Evolutionary conservation across 441 rosid species (phyloP), one percentile per base, ranked within the genome.

Genomic region (Pelargonium myrrhifolium): DNA sequence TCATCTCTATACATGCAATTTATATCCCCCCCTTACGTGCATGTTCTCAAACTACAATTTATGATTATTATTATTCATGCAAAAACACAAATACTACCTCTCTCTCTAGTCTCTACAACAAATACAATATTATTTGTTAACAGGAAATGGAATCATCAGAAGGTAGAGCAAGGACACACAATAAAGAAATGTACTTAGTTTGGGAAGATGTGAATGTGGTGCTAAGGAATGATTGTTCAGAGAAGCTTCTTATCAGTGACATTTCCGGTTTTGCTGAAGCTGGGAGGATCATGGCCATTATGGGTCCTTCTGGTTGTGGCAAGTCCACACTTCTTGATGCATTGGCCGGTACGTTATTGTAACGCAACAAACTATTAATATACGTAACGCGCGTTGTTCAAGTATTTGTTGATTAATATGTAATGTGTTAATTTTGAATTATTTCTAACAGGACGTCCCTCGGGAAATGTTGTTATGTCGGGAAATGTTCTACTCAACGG

Each of bases 401-500:
- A 4, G 37, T 31, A 3, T 31, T 0, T 31, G 0, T 6, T 3
- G 37, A 31, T 31, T 3, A 31, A 31, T 31, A 31, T 31, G 37
- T 12, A 47, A 10, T 3, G n/a, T 45, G 4, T 45, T 2, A n/a
- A 0, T 43, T 43, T 45, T 12, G 11, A 47, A 10, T 47, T 47
- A 47, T 47, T 17, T 18, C 10, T 56, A 73, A 76, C 93, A 92
- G 96, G 95, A 58, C 83, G 98, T 71, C 83, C 87, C 60, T 72
- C 98, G 9, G 71, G 81, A 37, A 89, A 81, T 66, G 83, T 81
- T 62, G 80, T 82, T 9, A 88, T 87, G 93, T 77, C 84, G 0
- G 98, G 96, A 58, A 83, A 82, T 24, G 82, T 92, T 69, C 81
- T 86, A 70, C 76, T 92, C 9, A 88, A 89, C 72, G 95, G 98